Base-by-base conservation (phyloP, 202 grass and related monocot species). In the Cymbopogon flexuosus region DNA sequence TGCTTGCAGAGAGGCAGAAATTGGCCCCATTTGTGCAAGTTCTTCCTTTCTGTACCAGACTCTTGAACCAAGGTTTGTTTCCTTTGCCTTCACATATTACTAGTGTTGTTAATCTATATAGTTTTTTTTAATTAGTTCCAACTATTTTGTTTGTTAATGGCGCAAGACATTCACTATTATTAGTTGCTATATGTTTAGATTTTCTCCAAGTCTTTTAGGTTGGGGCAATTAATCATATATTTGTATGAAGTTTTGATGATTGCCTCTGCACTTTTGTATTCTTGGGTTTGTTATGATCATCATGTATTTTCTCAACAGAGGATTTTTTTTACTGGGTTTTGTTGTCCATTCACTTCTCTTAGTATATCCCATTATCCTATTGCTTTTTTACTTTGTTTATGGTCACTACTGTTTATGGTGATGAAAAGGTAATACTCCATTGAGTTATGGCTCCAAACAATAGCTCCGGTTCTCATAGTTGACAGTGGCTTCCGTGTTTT, bases 1-100 rank as follows among this genome's bases (percentile, higher is more conserved):
- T 99, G 79, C 86, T 99, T 75, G 90, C 90, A 36, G 96, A 99
- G 89, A 96, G 93, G 84, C 96, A 99, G 77, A 99, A 99, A 82
- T 73, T 99, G 86, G 90, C 79, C 63, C 92, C 96, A 83, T 99
- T 99, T 60, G 78, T 96, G 68, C 93, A 96, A 99, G 93, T 99
- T 59, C 87, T 99, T 73, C 96, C 96, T 52, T 96, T 93, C 84
- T 99, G 96, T 68, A 93, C 77, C 66, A 91, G 90, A 24, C 96
- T 99, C 73, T 87, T 99, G 61, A 93, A 93, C 75, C 90, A 93
- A 99, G 96, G 96, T 97, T 89, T 75, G 72, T 61, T 68, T 75
- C 56, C 31, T 54, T 43, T 70, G 79, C 23, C 78, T 69, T 7
- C 62, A 79, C 16, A 14, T 35, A 29, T 52, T 85, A 57, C 21